Evolutionary conservation across 2,329 filamentous ascomycete genomes (phyloP).

Genomic region (Ophiostoma piceae): DNA sequence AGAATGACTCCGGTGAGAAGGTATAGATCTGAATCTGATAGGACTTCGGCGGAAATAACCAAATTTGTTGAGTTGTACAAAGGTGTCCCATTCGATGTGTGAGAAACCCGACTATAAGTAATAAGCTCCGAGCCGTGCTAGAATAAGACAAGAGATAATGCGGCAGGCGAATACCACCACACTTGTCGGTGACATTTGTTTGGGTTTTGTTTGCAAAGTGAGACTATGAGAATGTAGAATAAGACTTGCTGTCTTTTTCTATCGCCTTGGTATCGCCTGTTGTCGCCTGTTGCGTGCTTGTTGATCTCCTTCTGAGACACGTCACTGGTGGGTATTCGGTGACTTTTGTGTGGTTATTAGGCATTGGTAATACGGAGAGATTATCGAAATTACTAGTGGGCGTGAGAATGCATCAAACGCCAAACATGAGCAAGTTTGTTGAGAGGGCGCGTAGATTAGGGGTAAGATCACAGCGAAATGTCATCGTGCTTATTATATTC

Average conservation of each 20-base stretch:
- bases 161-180: not conserved
- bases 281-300: not conserved
- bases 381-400: not conserved
- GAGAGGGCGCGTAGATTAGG: not conserved
- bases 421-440: not conserved
- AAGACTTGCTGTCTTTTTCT: not conserved
- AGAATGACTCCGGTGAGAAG: not conserved
- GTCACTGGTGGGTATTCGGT: not conserved
- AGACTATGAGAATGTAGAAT: not conserved
- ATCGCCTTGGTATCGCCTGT: not conserved
- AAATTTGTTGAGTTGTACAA: not conserved
- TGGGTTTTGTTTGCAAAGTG: not conserved
- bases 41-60: not conserved
- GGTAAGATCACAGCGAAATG: not conserved
- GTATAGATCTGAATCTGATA: not conserved
- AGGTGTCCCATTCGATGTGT: not conserved
- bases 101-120: not conserved
- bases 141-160: not conserved
- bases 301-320: not conserved
- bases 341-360: not conserved
- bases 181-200: not conserved
- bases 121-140: slow-evolving; percentile 3
- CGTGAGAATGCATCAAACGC: not conserved
- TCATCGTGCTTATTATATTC: not conserved
- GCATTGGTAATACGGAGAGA: slow-evolving; percentile 7